Evolutionary conservation across 2,329 filamentous ascomycete species (phyloP).

Genomic region (Sporothrix dimorphospora): DNA sequence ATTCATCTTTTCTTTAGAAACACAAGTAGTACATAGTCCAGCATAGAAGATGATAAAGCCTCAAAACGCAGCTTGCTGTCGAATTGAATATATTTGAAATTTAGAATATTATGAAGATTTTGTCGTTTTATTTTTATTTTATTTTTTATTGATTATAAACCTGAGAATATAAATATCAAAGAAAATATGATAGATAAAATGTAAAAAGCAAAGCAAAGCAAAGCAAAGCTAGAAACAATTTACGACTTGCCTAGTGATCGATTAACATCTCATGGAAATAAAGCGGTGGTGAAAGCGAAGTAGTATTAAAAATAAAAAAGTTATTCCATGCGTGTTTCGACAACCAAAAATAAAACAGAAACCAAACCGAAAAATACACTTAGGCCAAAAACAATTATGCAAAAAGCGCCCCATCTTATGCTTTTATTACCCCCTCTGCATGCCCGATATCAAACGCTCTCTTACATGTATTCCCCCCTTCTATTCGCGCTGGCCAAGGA

Average conservation of each 20-base stretch:
- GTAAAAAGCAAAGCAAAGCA: background rate
- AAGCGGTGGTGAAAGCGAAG: background rate
- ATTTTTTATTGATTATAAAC: too few species aligned
- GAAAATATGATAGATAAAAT: too few species aligned
- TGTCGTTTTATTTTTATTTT: too few species aligned
- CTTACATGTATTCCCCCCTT: background rate
- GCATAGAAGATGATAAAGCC: background rate
- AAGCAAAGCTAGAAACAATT: background rate
- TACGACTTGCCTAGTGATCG: background rate
- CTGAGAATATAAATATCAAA: too few species aligned
- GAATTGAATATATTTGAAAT: background rate
- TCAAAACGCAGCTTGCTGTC: background rate
- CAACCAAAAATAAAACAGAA: background rate
- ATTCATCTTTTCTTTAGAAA: background rate
- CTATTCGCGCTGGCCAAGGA: conserved; percentile 40
- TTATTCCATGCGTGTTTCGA: background rate
- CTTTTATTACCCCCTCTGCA: background rate
- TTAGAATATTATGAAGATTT: background rate
- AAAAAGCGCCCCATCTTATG: background rate
- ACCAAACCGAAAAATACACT: background rate
- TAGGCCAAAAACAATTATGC: background rate
- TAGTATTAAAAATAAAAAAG: background rate
- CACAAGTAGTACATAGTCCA: conserved; percentile 3
- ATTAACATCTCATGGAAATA: background rate
- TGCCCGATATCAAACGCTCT: background rate